Evolutionary conservation across 1,284 basidiomycete genomes (phyloP).

Genomic region (Irpex lacteus): DNA sequence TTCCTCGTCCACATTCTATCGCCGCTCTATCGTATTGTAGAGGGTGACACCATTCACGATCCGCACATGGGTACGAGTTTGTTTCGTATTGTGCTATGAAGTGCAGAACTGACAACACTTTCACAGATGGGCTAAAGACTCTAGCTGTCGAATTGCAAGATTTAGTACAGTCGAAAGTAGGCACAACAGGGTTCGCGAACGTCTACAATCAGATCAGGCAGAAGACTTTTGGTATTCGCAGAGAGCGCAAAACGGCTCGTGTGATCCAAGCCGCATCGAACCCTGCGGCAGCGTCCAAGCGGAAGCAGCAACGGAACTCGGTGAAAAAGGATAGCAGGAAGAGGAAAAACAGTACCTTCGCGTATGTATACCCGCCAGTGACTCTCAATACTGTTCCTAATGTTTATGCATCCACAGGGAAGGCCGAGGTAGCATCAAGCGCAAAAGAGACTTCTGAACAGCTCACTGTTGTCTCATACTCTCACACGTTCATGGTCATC

Average conservation of each 20-base stretch:
- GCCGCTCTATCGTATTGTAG: conserved; percentile 84
- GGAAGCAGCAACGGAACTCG: conserved; percentile 65
- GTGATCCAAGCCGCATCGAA: conserved; percentile 62
- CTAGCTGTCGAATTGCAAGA: conserved; percentile 86
- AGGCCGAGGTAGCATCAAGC: conserved; percentile 14
- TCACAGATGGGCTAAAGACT: conserved; percentile 77
- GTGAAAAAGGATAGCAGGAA: conserved; percentile 83
- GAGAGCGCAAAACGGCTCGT: conserved; percentile 70
- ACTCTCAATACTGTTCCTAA: not conserved
- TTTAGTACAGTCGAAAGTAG: conserved; percentile 84
- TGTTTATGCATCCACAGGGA: conserved; percentile 8
- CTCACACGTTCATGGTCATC: conserved; percentile 1
- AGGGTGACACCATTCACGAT: conserved; percentile 82
- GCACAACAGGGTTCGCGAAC: conserved; percentile 75
- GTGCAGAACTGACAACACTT: not conserved
- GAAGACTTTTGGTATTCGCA: conserved; percentile 62
- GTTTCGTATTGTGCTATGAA: not conserved
- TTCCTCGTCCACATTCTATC: conserved; percentile 86
- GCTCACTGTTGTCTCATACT: not conserved
- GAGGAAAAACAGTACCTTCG: conserved; percentile 62
- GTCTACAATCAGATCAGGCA: conserved; percentile 83
- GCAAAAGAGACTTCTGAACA: conserved; percentile 11
- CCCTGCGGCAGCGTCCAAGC: conserved; percentile 75
- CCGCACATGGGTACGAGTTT: conserved; percentile 69
- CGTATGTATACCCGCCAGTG: conserved; percentile 37